phyloP scores from a whole-genome alignment of 179 eudicot species.

The Gypsophila paniculata region DNA sequence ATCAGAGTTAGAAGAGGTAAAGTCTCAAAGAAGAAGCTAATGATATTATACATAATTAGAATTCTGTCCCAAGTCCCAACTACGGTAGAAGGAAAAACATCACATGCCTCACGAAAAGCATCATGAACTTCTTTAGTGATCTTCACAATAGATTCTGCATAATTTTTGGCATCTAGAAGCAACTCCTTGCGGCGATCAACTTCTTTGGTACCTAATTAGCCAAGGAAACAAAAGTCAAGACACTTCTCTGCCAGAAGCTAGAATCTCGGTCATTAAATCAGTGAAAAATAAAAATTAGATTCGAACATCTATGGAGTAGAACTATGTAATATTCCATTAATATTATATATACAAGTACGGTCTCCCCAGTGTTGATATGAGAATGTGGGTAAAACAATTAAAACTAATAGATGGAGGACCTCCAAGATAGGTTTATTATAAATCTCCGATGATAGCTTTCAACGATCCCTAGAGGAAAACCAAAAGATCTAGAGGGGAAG shows the following conservation, averaged over 20 bases:
- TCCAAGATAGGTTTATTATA: too few relatives aligned
- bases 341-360: too few relatives aligned
- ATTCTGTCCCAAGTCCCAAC: not conserved
- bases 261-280: not conserved
- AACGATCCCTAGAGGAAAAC: too few relatives aligned
- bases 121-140: slow-evolving; percentile 58
- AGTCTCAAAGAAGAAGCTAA: slow-evolving; percentile 3
- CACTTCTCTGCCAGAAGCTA: not conserved
- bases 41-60: not conserved
- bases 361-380: not conserved
- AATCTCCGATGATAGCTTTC: too few relatives aligned
- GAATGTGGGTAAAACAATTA: not conserved
- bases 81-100: not conserved
- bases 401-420: not conserved
- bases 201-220: slow-evolving; percentile 50
- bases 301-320: not conserved
- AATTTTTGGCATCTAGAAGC: slow-evolving; percentile 53
- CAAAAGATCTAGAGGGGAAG: not conserved
- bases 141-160: slow-evolving; percentile 70
- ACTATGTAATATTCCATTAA: not conserved
- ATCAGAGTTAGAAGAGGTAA: not conserved
- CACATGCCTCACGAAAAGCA: slow-evolving; percentile 69
- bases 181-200: slow-evolving; percentile 41
- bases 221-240: slow-evolving; percentile 12
- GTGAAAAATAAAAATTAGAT: not conserved